Conservation (phyloP, 164 flowering plant genomes). For the Santalum album region DNA sequence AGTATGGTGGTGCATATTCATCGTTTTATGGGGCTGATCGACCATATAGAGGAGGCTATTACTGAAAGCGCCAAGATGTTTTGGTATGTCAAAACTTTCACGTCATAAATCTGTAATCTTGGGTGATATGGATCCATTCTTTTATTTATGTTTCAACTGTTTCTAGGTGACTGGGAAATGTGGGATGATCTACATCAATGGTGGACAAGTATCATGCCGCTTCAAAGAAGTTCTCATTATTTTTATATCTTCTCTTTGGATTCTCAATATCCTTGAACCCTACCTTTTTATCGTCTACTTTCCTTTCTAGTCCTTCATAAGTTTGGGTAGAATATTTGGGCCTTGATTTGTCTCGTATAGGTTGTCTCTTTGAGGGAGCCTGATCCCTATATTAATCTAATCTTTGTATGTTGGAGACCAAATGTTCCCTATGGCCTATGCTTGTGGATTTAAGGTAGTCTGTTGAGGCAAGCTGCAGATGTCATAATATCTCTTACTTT, state of each 20-base stretch:
- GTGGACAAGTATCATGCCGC: conserved; percentile 17
- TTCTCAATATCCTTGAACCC: neutral
- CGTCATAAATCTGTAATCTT: neutral
- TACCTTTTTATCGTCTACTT: neutral
- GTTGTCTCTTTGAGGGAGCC: conserved; percentile 9
- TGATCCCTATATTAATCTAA: conserved; percentile 9
- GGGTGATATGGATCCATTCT: neutral
- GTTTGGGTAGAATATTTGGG: conserved; percentile 3
- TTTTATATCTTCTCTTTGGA: neutral
- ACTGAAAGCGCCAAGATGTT: conserved; percentile 22
- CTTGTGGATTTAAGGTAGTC: conserved; percentile 13
- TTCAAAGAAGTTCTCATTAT: conserved; percentile 4
- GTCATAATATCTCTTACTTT: conserved; percentile 6
- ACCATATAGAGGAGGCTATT: conserved; percentile 46
- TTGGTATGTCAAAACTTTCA: conserved; percentile 21
- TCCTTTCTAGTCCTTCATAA: neutral
- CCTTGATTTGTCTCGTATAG: conserved; percentile 13
- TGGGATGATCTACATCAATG: conserved; percentile 13
- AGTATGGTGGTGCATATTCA: conserved; percentile 43
- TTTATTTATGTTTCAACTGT: conserved; percentile 7
- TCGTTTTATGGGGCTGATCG: conserved; percentile 36
- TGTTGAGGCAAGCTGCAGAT: conserved; percentile 10
- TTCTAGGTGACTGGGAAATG: conserved; percentile 21
- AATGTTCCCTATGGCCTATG: conserved; percentile 9
- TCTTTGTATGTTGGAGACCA: conserved; percentile 7